Evolutionary conservation across 2,329 filamentous ascomycete genomes (phyloP).

Genomic region (Lecanicillium sp.): DNA sequence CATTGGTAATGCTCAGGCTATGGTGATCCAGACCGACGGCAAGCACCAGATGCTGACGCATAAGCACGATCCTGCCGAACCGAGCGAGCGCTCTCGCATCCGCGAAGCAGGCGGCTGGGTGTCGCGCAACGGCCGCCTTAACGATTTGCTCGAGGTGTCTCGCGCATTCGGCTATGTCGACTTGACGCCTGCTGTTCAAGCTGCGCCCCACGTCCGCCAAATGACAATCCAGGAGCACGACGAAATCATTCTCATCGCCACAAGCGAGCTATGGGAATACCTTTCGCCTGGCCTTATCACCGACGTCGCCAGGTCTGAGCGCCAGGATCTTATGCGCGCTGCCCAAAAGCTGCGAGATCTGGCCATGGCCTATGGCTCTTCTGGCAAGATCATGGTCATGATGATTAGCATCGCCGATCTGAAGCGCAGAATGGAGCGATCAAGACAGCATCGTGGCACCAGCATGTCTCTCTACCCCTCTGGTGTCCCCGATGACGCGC

Average conservation of each 20-base stretch:
- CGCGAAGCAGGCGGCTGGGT: conserved; percentile 94
- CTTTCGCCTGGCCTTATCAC: conserved; percentile 84
- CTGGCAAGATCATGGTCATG: conserved; percentile 98
- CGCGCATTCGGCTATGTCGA: conserved; percentile 93
- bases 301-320: conserved; percentile 82
- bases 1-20: conserved; percentile 91
- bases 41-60: conserved; percentile 75
- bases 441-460: conserved; percentile 65
- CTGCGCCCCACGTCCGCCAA: conserved; percentile 76
- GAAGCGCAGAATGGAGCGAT: conserved; percentile 73
- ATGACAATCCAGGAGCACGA: conserved; percentile 79
- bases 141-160: conserved; percentile 86
- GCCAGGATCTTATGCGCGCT: conserved; percentile 86
- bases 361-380: conserved; percentile 91
- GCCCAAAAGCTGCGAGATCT: conserved; percentile 91
- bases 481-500: conserved; percentile 62
- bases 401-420: conserved; percentile 90
- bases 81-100: conserved; percentile 77
- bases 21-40: conserved; percentile 86
- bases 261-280: conserved; percentile 92
- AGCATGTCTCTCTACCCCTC: conserved; percentile 82
- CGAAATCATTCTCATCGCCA: conserved; percentile 88
- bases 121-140: conserved; percentile 86
- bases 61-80: conserved; percentile 90
- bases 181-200: conserved; percentile 86